Base-by-base conservation (phyloP, 495 filamentous ascomycete genomes). In the Stereocaulon alpinum region DNA sequence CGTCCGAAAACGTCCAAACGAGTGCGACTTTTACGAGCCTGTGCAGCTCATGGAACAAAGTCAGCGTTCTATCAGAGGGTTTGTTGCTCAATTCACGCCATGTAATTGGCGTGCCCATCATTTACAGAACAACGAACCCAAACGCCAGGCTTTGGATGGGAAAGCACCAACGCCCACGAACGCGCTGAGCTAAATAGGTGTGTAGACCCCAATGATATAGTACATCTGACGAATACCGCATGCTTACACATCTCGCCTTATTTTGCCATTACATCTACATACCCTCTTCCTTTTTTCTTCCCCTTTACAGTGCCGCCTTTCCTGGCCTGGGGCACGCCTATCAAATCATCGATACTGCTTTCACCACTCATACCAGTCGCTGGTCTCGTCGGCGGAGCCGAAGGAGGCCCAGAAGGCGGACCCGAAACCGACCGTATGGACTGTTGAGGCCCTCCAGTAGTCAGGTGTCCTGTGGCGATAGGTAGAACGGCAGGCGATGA, bases 181-280 rank as follows among this genome's bases (percentile, higher is more conserved):
- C 34, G 5, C 34, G 34, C 11, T 37, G 9, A 12, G 45, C 47
- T 50, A 27, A 14, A 17, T 51, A 18, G 29, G 49, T 52, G 30
- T 18, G 6, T 51, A 9, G n/a, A 27, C 24, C 2, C 32, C 37
- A 55, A 42, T 20, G 15, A 20, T 37, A 55, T 42, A 3, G 29
- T 43, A 27, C 34, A 34, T 34, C 11, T 34, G 20, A 40, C 32
- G 5, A n/a, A 11, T 18, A 4, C 9, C 11, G 1, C 9, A 40
- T 59, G 47, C 32, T 2, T 51, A 51, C 24, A 51, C 20, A 11
- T n/a, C 22, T 34, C 17, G 2, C 27, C 12, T n/a, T 59, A 59
- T 45, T 65, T 67, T 3, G 84, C 87, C 91, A 96, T 95, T 59
- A 95, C 88, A 79, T 96, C 91, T 24, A 96, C 81, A 79, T 96